Conservation (phyloP, 148 eudicot species). For the Heliosperma pusillum region DNA sequence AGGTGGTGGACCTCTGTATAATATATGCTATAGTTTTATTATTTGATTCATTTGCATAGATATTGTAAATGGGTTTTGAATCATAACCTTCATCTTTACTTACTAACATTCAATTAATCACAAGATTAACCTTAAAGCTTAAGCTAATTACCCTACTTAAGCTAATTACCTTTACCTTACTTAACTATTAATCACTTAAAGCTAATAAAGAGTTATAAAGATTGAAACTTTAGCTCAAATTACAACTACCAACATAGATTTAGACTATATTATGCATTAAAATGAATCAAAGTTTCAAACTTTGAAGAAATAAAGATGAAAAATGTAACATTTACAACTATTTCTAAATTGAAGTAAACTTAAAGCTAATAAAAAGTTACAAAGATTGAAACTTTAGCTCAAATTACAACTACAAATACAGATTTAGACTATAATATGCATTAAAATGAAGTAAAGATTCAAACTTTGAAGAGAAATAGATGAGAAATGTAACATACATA, state of each 20-base stretch:
- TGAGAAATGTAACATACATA: background rate
- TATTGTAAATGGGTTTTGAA: too few species aligned
- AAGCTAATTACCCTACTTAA: too few species aligned
- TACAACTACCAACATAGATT: background rate
- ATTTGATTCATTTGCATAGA: constrained; percentile 9
- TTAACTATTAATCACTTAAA: background rate
- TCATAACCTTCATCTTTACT: too few species aligned
- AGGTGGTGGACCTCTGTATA: constrained; percentile 20
- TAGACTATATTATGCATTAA: background rate
- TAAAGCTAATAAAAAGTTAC: background rate
- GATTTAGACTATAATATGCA: background rate
- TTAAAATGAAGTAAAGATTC: constrained; percentile 3
- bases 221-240: constrained; percentile 1
- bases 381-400: constrained; percentile 9
- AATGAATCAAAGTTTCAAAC: constrained; percentile 2
- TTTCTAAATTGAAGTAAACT: too few species aligned
- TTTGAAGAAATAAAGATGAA: background rate
- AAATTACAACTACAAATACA: background rate
- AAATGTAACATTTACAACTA: constrained; percentile 3
- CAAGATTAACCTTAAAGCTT: too few species aligned
- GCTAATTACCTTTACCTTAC: too few species aligned
- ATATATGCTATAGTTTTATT: constrained; percentile 31
- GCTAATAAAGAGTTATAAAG: background rate
- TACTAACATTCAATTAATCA: constrained; percentile 23
- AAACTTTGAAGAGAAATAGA: background rate